phyloP scores from a whole-genome alignment of 495 filamentous ascomycete genomes.

The Penicillium waksmanii region DNA sequence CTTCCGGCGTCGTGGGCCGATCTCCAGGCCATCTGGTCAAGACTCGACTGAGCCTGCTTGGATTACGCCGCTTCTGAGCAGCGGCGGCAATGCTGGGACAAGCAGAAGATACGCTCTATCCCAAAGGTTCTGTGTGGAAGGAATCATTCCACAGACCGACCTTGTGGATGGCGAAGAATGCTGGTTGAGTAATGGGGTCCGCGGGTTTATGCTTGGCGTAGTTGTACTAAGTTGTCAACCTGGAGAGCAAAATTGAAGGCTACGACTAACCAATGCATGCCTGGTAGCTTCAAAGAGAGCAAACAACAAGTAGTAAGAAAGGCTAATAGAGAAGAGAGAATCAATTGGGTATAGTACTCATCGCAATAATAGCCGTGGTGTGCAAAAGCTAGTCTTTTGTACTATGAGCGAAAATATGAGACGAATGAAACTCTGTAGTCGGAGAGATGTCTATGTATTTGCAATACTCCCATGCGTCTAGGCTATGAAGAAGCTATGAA shows the following conservation, averaged over 20 bases:
- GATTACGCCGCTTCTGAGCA: constrained; percentile 48
- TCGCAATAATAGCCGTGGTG: constrained; percentile 8
- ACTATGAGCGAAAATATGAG: background rate
- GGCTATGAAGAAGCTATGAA: no score
- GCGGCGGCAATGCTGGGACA: constrained; percentile 82
- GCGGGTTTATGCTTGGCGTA: constrained; percentile 66
- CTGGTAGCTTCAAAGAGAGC: background rate
- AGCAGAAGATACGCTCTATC: constrained; percentile 79
- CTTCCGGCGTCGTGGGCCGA: constrained; percentile 59
- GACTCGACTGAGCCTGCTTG: constrained; percentile 25
- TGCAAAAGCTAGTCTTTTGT: constrained; percentile 5
- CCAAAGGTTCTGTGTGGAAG: constrained; percentile 65
- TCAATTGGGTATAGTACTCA: constrained; percentile 12
- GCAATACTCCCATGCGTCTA: no score
- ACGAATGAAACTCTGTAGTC: no score
- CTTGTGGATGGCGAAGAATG: constrained; percentile 74
- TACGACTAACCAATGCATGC: background rate
- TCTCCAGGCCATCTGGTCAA: background rate
- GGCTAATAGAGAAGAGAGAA: background rate
- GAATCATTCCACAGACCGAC: constrained; percentile 53
- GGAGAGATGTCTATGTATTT: no score
- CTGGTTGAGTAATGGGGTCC: constrained; percentile 85
- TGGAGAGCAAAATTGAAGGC: background rate
- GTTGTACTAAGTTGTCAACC: constrained; percentile 27
- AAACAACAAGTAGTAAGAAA: background rate